Base-by-base conservation (phyloP, 768 basidiomycete genomes). In the Coprinopsis cinerea region DNA sequence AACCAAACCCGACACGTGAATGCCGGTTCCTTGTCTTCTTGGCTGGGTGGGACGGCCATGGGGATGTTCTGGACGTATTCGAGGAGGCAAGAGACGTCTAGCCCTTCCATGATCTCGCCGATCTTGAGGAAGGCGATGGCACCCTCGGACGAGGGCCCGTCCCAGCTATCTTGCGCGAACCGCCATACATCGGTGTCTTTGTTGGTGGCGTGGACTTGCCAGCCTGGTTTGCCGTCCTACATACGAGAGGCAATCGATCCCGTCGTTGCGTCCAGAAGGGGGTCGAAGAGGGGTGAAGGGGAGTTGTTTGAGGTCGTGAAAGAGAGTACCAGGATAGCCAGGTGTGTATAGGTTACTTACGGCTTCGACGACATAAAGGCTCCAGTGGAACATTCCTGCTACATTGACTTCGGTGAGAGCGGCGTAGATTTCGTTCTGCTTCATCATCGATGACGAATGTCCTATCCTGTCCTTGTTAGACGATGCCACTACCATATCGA, bases 1-100 rank as follows among this genome's bases (percentile, higher is more conserved):
- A 55, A 52, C 54, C 54, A 55, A 22, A 55, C 54, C 25, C 50
- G 20, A 26, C 50, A 55, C 18, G 18, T 47, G 30, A 55, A 55
- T 20, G 32, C 44, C 30, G 44, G 53, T 32, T 55, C 54, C 15
- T 41, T 47, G 15, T 11, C 14, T n/a, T 27, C 22, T 18, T 52
- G 49, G 32, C 24, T 30, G 14, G 26, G 30, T 17, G 54, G 54
- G 15, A 52, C 35, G 11, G 20, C 37, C 40, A 52, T 42, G 20
- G 39, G 54, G 11, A 55, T 55, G 17, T 36, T 32, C 27, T 27
- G 24, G 24, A 55, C 27, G 7, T 51, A 44, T 23, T 47, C 39
- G 18, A 37, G 24, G 13, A 54, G 27, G 32, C 36, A 42, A 18
- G 40, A 15, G n/a, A 51, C 32, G 44, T 41, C 48, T 24, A 49